A percentile compares a stretch with the other conserved stretches of the same genome.
phyloP scores from a whole-genome alignment of 1,284 basidiomycete genomes.

The Microbotryum violaceum region DNA sequence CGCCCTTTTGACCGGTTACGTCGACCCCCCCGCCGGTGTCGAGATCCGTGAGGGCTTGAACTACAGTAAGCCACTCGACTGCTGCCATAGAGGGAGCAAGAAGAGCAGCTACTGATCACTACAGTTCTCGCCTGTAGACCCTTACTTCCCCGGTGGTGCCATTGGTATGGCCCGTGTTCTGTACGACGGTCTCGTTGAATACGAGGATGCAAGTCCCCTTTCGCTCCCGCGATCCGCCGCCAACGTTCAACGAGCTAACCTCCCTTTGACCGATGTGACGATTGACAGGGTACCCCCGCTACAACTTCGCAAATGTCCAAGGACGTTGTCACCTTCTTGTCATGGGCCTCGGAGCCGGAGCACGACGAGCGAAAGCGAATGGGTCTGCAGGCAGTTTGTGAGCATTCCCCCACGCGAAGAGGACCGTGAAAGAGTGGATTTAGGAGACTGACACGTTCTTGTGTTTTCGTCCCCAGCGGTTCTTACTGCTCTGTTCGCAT shows the following conservation, averaged over 20 bases:
- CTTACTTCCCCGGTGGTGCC: constrained; percentile 90
- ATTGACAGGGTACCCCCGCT: constrained; percentile 66
- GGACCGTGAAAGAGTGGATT: constrained; percentile 69
- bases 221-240: neutral
- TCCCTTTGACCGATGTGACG: constrained; percentile 35
- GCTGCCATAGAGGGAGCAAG: too few species aligned
- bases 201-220: constrained; percentile 63
- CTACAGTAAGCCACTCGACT: constrained; percentile 63
- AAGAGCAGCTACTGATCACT: too few species aligned
- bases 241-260: neutral
- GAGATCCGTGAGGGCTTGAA: constrained; percentile 94
- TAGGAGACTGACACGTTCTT: constrained; percentile 62
- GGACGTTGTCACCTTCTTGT: constrained; percentile 91
- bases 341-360: constrained; percentile 72
- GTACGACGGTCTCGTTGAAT: constrained; percentile 77
- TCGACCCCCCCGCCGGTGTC: constrained; percentile 93
- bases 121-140: constrained; percentile 8
- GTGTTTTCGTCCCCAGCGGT: constrained; percentile 87
- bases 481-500: constrained; percentile 53
- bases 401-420: constrained; percentile 45
- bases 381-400: constrained; percentile 56
- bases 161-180: constrained; percentile 98
- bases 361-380: constrained; percentile 92
- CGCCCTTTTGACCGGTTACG: constrained; percentile 92
- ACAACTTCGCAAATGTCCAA: constrained; percentile 99